Conservation (phyloP, 495 filamentous ascomycete genomes). For the Bathelium albidoporum region DNA sequence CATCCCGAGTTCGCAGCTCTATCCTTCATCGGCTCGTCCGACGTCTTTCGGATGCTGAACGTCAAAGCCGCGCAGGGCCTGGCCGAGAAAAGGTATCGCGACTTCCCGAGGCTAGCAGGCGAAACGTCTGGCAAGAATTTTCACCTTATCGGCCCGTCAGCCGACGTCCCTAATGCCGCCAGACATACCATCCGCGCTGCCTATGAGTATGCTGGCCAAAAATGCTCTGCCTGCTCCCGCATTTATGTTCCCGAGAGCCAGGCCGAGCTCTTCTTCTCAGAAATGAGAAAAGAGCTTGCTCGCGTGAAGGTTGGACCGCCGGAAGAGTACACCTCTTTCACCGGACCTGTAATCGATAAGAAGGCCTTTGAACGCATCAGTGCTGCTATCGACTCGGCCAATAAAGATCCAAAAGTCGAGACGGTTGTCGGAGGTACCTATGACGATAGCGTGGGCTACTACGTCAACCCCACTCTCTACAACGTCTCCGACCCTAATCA, state of each 20-base stretch:
- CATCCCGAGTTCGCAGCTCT: conserved; percentile 65
- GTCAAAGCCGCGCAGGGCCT: conserved; percentile 59
- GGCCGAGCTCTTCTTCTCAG: conserved; percentile 43
- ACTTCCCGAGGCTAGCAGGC: conserved; percentile 72
- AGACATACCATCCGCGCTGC: conserved; percentile 74
- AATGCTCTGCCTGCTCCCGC: conserved; percentile 74
- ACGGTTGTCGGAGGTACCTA: conserved; percentile 59
- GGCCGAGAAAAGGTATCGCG: conserved; percentile 55
- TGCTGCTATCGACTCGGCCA: conserved; percentile 54
- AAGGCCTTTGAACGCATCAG: conserved; percentile 61
- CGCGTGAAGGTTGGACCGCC: conserved; percentile 57
- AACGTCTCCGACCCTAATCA: conserved; percentile 49
- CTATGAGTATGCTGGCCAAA: conserved; percentile 87
- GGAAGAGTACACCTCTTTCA: conserved; percentile 56
- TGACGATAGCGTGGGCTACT: conserved; percentile 59
- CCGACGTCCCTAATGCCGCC: conserved; percentile 65
- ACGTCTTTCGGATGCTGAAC: conserved; percentile 68
- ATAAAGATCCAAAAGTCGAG: conserved; percentile 52
- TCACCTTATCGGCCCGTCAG: conserved; percentile 66
- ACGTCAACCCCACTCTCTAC: conserved; percentile 65
- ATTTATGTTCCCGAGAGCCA: conserved; percentile 56
- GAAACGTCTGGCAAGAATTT: conserved; percentile 93
- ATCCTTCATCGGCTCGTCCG: conserved; percentile 73
- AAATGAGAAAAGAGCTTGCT: conserved; percentile 4
- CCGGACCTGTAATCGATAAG: conserved; percentile 70